These are phyloP conservation scores for Coccinonectria pachysandricola DNA, from an alignment of 2,329 filamentous ascomycete genomes.

Conservation along the genomic window DNA sequence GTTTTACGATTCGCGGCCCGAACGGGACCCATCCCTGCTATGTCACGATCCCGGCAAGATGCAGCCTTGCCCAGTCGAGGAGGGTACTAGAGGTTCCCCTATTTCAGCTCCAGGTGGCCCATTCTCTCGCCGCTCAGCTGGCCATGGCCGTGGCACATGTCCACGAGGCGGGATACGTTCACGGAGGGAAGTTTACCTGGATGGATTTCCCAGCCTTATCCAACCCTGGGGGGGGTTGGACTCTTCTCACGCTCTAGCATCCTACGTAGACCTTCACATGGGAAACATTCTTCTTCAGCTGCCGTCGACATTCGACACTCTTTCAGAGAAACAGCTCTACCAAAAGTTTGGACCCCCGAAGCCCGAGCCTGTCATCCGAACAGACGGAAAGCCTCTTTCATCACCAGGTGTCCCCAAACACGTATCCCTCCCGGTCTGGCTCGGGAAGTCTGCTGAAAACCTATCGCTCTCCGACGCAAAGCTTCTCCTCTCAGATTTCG, in stretches of 20 bases:
- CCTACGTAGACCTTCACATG: slow-evolving; percentile 19
- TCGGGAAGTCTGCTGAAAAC: slow-evolving; percentile 23
- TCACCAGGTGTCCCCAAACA: slow-evolving; percentile 19
- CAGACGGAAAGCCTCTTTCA: slow-evolving; percentile 10
- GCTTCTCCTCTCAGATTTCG: slow-evolving; percentile 24
- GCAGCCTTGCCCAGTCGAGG: slow-evolving; percentile 14
- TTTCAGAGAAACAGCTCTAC: slow-evolving; percentile 19
- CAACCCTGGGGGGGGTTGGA: no score
- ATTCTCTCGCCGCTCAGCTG: slow-evolving; percentile 20
- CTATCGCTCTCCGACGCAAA: slow-evolving; percentile 17
- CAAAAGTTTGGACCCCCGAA: slow-evolving; percentile 12
- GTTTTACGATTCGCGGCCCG: slow-evolving; percentile 15
- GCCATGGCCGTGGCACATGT: slow-evolving; percentile 21
- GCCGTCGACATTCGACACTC: slow-evolving; percentile 10
- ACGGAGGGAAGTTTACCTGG: slow-evolving; percentile 17
- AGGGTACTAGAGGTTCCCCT: slow-evolving; percentile 7
- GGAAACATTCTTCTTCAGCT: slow-evolving; percentile 25
- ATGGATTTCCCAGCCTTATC: background rate
- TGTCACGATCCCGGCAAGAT: slow-evolving; percentile 17
- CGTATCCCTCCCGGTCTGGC: slow-evolving; percentile 22
- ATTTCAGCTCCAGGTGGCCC: slow-evolving; percentile 18
- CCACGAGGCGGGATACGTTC: slow-evolving; percentile 20
- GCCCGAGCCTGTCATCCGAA: slow-evolving; percentile 10
- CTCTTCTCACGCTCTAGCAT: background rate
- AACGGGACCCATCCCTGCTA: slow-evolving; percentile 22